A percentile compares a stretch with the other conserved stretches of the same genome.
phyloP scores from a whole-genome alignment of 129 eudicot genomes.

The Tanacetum coccineum region DNA sequence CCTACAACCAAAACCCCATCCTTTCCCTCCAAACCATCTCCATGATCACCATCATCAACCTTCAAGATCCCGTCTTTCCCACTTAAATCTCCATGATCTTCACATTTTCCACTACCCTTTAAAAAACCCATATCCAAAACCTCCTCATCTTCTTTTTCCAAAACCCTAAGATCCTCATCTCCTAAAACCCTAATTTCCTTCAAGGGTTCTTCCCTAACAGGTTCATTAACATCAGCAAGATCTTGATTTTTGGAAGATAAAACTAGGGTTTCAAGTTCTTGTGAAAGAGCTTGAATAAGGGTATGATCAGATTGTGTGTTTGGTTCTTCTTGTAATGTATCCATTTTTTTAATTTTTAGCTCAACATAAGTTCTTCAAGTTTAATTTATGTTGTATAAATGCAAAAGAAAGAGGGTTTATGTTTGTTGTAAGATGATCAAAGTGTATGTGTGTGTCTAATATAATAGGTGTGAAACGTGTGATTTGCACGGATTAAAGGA shows the following conservation, averaged over 20 bases:
- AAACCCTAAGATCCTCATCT: neutral
- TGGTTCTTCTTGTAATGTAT: slow-evolving; percentile 12
- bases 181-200: neutral
- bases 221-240: slow-evolving; percentile 9
- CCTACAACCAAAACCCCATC: too few species aligned
- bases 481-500: too few species aligned
- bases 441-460: too few species aligned
- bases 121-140: too few species aligned
- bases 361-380: slow-evolving; percentile 25
- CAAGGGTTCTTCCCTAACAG: neutral
- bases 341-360: slow-evolving; percentile 29
- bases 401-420: slow-evolving; percentile 21
- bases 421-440: slow-evolving; percentile 14
- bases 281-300: slow-evolving; percentile 5
- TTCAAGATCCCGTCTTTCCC: too few species aligned
- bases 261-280: slow-evolving; percentile 32
- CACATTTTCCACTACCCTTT: slow-evolving; percentile 15
- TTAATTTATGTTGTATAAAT: slow-evolving; percentile 12
- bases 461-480: too few species aligned
- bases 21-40: too few species aligned
- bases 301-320: slow-evolving; percentile 21
- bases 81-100: neutral
- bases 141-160: too few species aligned
- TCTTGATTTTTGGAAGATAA: slow-evolving; percentile 13
- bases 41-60: too few species aligned